These are phyloP conservation scores for Vigna reflexopilosa DNA, from an alignment of 306 rosid species.

Conservation along the genomic window DNA sequence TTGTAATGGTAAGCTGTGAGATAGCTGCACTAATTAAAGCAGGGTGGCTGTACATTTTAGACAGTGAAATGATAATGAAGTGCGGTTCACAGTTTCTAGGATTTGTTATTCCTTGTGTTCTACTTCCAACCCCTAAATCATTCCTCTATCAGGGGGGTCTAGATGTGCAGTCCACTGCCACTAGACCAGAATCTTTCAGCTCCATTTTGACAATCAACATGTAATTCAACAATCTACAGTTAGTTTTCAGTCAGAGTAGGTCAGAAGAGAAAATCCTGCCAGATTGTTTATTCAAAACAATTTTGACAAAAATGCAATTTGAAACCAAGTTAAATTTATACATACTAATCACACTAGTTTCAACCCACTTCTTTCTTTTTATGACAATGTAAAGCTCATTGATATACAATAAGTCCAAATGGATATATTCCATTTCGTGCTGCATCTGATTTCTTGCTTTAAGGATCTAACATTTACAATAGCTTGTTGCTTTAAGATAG, in stretches of 20 bases:
- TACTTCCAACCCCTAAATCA: not conserved
- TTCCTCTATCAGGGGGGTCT: not conserved
- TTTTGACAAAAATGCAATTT: not conserved
- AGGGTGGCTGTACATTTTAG: not conserved
- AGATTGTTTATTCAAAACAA: not conserved
- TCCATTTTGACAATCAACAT: not conserved
- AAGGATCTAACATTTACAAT: not conserved
- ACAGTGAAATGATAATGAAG: not conserved
- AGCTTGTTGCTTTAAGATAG: not conserved
- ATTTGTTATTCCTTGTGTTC: not conserved
- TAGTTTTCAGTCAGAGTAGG: constrained; percentile 19
- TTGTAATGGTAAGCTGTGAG: not conserved
- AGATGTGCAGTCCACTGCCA: too few relatives aligned
- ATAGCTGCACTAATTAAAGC: not conserved
- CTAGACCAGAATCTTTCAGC: not conserved
- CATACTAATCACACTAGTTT: not conserved
- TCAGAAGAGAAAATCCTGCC: not conserved
- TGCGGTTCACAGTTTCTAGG: not conserved
- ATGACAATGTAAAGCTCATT: constrained; percentile 1
- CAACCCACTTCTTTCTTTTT: not conserved
- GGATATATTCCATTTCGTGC: not conserved
- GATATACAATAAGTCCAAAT: not conserved
- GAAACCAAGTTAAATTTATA: constrained; percentile 1
- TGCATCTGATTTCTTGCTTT: not conserved
- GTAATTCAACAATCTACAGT: constrained; percentile 7